Evolutionary conservation across 78 protist species (phyloP).

Genomic region (Protostelium mycophagum): DNA sequence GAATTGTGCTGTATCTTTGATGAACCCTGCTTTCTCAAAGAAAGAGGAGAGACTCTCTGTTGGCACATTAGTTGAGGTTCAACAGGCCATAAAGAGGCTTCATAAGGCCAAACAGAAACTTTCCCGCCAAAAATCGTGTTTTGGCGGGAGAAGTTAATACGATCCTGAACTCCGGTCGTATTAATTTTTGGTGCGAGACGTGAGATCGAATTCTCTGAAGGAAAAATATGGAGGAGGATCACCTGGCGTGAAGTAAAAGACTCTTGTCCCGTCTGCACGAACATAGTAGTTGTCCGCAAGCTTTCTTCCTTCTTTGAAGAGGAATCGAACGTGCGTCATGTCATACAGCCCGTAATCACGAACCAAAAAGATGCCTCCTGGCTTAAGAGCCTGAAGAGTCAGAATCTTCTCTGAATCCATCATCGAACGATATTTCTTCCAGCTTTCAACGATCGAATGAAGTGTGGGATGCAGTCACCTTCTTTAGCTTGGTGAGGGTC

Average conservation of each 20-base stretch:
- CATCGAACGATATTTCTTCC: background rate
- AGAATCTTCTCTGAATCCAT: background rate
- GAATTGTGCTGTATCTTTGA: slow-evolving; percentile 5
- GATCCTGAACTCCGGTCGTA: no score
- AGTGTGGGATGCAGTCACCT: background rate
- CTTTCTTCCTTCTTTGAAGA: slow-evolving; percentile 39
- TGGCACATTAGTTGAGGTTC: background rate
- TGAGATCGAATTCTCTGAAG: no score
- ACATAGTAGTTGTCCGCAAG: slow-evolving; percentile 59
- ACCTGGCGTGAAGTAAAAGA: slow-evolving; percentile 41
- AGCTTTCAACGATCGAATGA: background rate
- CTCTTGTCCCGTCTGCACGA: slow-evolving; percentile 65
- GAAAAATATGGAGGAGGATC: no score
- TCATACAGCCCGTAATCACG: slow-evolving; percentile 73
- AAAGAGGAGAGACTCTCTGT: background rate
- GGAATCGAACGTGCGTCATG: slow-evolving; percentile 63
- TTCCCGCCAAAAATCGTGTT: no score
- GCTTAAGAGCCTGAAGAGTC: slow-evolving; percentile 32
- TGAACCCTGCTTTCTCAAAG: slow-evolving; percentile 47
- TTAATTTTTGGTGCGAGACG: no score
- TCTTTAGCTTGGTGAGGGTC: slow-evolving; percentile 17
- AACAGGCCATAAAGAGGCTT: background rate
- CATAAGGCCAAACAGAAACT: background rate
- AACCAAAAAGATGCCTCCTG: slow-evolving; percentile 65
- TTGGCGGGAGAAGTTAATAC: no score